phyloP scores from a whole-genome alignment of 495 filamentous ascomycete genomes.

The Trichocladium uniseriatum region DNA sequence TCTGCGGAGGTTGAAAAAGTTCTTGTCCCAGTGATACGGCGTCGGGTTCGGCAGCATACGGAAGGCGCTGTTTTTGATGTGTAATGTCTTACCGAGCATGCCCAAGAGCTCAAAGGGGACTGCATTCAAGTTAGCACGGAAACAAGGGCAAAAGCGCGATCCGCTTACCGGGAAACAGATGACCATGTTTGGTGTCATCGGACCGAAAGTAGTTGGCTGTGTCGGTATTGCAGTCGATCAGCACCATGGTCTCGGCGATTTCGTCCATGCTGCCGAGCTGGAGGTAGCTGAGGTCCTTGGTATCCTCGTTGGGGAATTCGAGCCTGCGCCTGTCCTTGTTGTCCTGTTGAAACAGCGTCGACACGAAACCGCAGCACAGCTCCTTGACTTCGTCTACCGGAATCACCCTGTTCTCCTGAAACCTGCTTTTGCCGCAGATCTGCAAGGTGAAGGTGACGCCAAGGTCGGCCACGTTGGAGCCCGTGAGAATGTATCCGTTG shows the following conservation, averaged over 20 bases:
- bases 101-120: conserved; percentile 44
- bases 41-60: conserved; percentile 44
- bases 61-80: conserved; percentile 33
- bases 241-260: conserved; percentile 36
- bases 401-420: conserved; percentile 36
- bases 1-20: conserved; percentile 28
- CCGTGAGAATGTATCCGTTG: conserved; percentile 42
- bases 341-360: conserved; percentile 34
- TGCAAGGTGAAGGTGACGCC: conserved; percentile 41
- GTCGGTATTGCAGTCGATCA: conserved; percentile 35
- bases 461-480: conserved; percentile 32
- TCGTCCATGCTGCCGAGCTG: conserved; percentile 32
- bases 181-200: conserved; percentile 25
- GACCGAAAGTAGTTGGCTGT: conserved; percentile 32
- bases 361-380: conserved; percentile 38
- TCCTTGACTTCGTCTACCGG: conserved; percentile 39
- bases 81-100: conserved; percentile 40
- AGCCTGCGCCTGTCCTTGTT: conserved; percentile 26
- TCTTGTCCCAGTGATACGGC: conserved; percentile 36
- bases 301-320: conserved; percentile 29
- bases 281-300: conserved; percentile 26
- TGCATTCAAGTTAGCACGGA: conserved; percentile 16
- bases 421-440: conserved; percentile 32
- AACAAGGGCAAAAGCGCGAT: background rate
- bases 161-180: conserved; percentile 40